Evolutionary conservation across 2,329 filamentous ascomycete species (phyloP), one percentile per base, ranked within the genome.

Genomic region (Hymenoscyphus fructigenus): DNA sequence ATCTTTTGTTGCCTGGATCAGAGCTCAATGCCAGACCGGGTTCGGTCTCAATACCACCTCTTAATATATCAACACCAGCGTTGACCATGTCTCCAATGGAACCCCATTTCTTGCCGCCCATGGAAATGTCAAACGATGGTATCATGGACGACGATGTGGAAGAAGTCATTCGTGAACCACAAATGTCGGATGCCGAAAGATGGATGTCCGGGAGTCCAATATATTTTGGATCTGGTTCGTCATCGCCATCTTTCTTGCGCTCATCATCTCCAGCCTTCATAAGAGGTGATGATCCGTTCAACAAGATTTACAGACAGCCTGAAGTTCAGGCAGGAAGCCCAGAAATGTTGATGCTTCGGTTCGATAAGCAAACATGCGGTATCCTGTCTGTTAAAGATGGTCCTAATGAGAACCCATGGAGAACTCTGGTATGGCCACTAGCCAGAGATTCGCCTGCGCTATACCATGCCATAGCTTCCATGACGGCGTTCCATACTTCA

Each of bases 301-400:
- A 69, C 36, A 72, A 73, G 32, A 75, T 84, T 4, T 79, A 81
- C 55, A 74, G 74, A 26, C 79, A 83, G 63, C 83, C 83, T 5
- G 75, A 77, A n/a, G 76, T 87, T 32, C 76, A 79, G 63, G 74
- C 79, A 38, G 79, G 78, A 44, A 86, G 85, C 63, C 81, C 84
- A 10, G 88, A 90, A 68, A 85, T 86, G 79, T 77, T 91, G 26
- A 83, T 86, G 60, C 74, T 85, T 60, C 83, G 86, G 29, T 91
- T 89, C 71, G 85, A 90, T 71, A 83, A 81, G 68, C 79, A 88
- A 64, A 91, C 88, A 0, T 91, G 88, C 72, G 88, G 88, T 2
- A 89, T 91, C 59, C 78, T 91, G 23, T 91, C 88, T 0, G 82
- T 91, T 60, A 91, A 90, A 72, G 88, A 91, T 74, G 88, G 88